Evolutionary conservation across 1,284 basidiomycete species (phyloP).

Genomic region (Takashimella koratensis): DNA sequence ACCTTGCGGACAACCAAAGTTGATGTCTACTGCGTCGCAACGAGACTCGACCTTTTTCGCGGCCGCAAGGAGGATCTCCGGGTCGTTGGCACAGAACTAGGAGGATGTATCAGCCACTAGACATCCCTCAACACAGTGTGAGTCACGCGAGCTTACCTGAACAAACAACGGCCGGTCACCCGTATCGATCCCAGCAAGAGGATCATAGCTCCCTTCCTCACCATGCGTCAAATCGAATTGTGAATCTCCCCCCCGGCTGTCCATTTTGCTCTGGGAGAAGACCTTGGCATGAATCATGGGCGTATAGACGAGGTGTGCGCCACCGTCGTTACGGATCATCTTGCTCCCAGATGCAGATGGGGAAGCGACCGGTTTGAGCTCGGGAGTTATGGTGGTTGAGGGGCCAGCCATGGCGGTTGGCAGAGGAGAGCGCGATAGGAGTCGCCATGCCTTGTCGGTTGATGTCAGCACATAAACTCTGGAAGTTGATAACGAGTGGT

Average conservation of each 20-base stretch:
- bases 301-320: slow-evolving; percentile 74
- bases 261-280: slow-evolving; percentile 56
- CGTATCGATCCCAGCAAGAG: slow-evolving; percentile 41
- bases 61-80: slow-evolving; percentile 68
- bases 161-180: slow-evolving; percentile 81
- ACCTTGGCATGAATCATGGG: slow-evolving; percentile 98
- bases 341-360: neutral
- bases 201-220: slow-evolving; percentile 45
- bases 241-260: slow-evolving; percentile 48
- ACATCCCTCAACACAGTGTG: neutral
- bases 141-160: slow-evolving; percentile 57
- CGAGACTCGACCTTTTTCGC: slow-evolving; percentile 68
- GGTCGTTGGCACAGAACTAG: slow-evolving; percentile 85
- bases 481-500: too few relatives aligned
- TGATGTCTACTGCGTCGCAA: slow-evolving; percentile 91
- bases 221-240: slow-evolving; percentile 65
- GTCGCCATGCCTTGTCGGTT: slow-evolving; percentile 72
- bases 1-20: slow-evolving; percentile 94
- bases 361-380: neutral
- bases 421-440: slow-evolving; percentile 81
- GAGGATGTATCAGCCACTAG: neutral
- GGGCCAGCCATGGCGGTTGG: slow-evolving; percentile 25
- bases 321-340: slow-evolving; percentile 31
- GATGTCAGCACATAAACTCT: slow-evolving; percentile 5
- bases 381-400: slow-evolving; percentile 17